Conservation (phyloP, 2,329 filamentous ascomycete species). For the Aspergillus piperis region DNA sequence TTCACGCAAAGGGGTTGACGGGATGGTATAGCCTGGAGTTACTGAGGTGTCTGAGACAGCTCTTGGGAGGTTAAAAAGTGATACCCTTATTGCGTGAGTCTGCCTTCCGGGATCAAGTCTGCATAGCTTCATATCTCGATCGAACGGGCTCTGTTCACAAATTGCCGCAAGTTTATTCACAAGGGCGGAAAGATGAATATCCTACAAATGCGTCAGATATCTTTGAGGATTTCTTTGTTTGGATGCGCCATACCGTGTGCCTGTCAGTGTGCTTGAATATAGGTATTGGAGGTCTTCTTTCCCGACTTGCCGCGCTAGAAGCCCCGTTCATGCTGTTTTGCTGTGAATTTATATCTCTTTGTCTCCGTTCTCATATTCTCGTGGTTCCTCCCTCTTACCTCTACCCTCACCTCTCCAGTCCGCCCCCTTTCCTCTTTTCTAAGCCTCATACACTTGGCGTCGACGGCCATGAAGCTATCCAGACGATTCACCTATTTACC, state of each 20-base stretch:
- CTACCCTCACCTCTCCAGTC: too few species aligned
- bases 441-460: constrained; percentile 12
- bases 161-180: constrained; percentile 29
- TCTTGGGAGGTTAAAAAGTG: constrained; percentile 42
- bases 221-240: constrained; percentile 30
- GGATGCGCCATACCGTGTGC: constrained; percentile 23
- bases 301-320: constrained; percentile 38
- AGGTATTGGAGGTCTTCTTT: constrained; percentile 30
- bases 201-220: constrained; percentile 33
- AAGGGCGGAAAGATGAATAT: constrained; percentile 27
- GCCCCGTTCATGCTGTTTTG: constrained; percentile 26
- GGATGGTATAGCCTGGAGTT: constrained; percentile 41
- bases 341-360: constrained; percentile 11
- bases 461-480: constrained; percentile 21
- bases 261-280: constrained; percentile 30
- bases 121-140: constrained; percentile 40
- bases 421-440: background rate
- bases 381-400: background rate
- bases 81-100: constrained; percentile 47
- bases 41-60: constrained; percentile 43
- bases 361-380: constrained; percentile 7
- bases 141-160: constrained; percentile 30
- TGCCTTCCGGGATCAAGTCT: constrained; percentile 41
- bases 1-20: constrained; percentile 30
- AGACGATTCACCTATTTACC: constrained; percentile 22